Evolutionary conservation across 2,329 filamentous ascomycete genomes (phyloP).

Genomic region (Colletotrichum paranaense): DNA sequence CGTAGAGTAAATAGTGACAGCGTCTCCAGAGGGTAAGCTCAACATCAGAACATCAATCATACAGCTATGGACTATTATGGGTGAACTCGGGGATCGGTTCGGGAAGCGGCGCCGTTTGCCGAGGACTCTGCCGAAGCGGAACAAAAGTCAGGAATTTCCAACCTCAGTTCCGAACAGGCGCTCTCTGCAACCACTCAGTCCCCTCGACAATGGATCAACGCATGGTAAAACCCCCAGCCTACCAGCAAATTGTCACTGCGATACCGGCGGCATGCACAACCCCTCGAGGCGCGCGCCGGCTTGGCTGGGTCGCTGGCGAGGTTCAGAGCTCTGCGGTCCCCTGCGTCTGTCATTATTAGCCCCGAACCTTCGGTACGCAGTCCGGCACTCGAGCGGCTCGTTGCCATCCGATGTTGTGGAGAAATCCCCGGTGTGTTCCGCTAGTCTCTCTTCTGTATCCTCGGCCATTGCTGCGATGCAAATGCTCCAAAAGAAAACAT

Average conservation of each 20-base stretch:
- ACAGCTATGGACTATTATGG: background rate
- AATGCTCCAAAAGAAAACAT: background rate
- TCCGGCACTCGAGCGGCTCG: slow-evolving; percentile 12
- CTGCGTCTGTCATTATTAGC: background rate
- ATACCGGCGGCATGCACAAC: slow-evolving; percentile 14
- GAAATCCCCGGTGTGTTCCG: slow-evolving; percentile 2
- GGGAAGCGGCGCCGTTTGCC: slow-evolving; percentile 30
- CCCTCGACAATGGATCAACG: background rate
- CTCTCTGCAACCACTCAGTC: background rate
- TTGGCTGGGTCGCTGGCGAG: background rate
- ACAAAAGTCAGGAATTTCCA: background rate
- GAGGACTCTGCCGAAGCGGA: slow-evolving; percentile 24
- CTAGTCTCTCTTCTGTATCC: background rate
- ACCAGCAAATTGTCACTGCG: background rate
- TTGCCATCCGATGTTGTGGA: slow-evolving; percentile 21
- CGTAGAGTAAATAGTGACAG: background rate
- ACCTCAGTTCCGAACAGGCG: background rate
- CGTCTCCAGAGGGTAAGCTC: background rate
- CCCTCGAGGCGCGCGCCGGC: background rate
- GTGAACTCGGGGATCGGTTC: background rate
- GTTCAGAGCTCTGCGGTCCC: slow-evolving; percentile 6
- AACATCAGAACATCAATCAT: background rate
- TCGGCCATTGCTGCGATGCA: background rate
- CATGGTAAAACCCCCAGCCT: background rate
- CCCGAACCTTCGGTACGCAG: slow-evolving; percentile 10